Base-by-base conservation (phyloP, 2,329 filamentous ascomycete genomes). In the Fusarium sambucinum region DNA sequence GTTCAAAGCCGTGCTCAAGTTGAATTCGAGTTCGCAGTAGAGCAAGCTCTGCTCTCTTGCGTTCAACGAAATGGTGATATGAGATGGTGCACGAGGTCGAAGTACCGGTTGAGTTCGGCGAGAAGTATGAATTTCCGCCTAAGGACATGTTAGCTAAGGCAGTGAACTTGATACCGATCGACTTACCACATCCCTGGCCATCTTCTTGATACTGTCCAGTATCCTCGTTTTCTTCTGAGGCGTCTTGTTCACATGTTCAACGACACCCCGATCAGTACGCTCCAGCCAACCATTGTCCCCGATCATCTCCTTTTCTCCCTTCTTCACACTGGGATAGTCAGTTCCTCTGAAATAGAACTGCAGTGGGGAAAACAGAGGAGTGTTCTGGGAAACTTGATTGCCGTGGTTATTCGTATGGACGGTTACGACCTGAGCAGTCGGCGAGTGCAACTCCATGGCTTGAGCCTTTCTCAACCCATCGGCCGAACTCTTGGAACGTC, bases 241-340 rank as follows among this genome's bases (percentile, higher is more conserved):
- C 4, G 71, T 55, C 63, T 75, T 77, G 23, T 68, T 75, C 4
- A 58, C 66, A 35, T 72, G 70, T 2, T 75, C 70, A 5, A 57
- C 58, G 11, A 57, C 59, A 9, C 40, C 35, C 14, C 59, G 59
- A 8, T 75, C 76, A 2, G 79, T 83, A 17, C 80, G 80, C 71
- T 87, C 85, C 4, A 88, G 80, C 86, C 86, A 89, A 23, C 87
- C 87, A 47, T 85, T 82, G 4, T 84, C 77, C 4, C 86, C 86
- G 59, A 88, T 83, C 73, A 89, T 74, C 5, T 78, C 82, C 78
- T 88, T 88, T 37, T 79, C 79, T 0, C 81, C 80, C 48, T 76
- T 82, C 64, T 80, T 83, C 40, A 72, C 66, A 7, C 72, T 71
- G 3, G 82, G 80, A 14, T 78, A 77, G 13, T 76, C 79, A n/a